Conservation (phyloP, 805 yeast species). For the Sugiyamaella qingdaonensis region DNA sequence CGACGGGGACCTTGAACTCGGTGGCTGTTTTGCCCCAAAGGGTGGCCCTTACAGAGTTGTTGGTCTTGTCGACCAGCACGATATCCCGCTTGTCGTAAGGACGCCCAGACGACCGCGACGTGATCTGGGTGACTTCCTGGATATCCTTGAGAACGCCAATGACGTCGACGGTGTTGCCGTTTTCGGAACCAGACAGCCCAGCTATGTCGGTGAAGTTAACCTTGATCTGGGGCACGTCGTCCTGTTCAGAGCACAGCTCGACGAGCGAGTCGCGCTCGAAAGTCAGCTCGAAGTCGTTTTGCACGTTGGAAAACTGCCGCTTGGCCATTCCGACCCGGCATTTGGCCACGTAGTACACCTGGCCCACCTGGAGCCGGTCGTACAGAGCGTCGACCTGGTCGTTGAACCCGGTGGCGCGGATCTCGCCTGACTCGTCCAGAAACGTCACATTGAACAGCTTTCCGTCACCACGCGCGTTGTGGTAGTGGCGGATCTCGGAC, state of each 20-base stretch:
- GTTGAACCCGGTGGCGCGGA: conserved; percentile 91
- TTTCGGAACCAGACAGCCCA: conserved; percentile 61
- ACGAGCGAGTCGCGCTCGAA: conserved; percentile 76
- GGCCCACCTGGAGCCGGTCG: conserved; percentile 78
- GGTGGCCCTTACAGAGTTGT: conserved; percentile 70
- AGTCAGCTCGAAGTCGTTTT: conserved; percentile 83
- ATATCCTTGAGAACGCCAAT: conserved; percentile 81
- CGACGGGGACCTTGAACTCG: conserved; percentile 58
- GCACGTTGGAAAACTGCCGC: conserved; percentile 76
- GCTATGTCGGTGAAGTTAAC: conserved; percentile 71
- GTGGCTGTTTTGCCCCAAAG: conserved; percentile 88
- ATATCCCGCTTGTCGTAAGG: conserved; percentile 91
- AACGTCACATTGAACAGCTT: conserved; percentile 83
- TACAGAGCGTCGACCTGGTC: conserved; percentile 77
- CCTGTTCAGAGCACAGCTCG: conserved; percentile 55
- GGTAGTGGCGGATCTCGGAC: conserved; percentile 84
- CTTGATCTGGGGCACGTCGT: conserved; percentile 69
- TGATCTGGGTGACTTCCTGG: conserved; percentile 68
- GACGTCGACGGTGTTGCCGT: conserved; percentile 74
- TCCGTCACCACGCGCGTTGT: conserved; percentile 83
- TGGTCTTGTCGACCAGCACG: conserved; percentile 78
- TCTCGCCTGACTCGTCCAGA: conserved; percentile 92
- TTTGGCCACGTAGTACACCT: conserved; percentile 78
- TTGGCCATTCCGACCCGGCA: conserved; percentile 80
- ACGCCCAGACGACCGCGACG: conserved; percentile 83